Evolutionary conservation across 352 stramenopile species (phyloP), one percentile per base, ranked within the genome.

Genomic region (Phytophthora rubi): DNA sequence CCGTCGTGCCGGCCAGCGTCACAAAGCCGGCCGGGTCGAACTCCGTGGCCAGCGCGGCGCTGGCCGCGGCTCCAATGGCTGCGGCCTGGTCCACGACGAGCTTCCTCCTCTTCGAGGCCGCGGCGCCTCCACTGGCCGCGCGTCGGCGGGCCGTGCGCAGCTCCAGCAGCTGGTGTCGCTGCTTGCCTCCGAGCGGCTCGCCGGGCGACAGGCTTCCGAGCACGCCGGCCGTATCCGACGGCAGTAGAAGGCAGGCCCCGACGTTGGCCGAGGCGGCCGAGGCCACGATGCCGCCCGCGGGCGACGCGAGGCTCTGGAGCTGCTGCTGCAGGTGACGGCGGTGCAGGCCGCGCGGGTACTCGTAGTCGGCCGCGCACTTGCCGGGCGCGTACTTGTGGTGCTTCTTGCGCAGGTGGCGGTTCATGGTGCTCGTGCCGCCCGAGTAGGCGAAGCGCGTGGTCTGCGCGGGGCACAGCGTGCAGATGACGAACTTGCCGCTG

Each of bases 391-490:
- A 94, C 59, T 93, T 94, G 2, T 91, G 83, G 63, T 94, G 87
- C 65, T 94, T 94, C 64, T 91, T 91, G 28, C 87, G 73, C 58
- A 94, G 57, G 39, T 94, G 87, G 28, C 87, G 85, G 70, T 92
- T 94, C 87, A 94, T 94, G 10, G 87, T 94, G 71, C 80, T 91
- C 12, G 87, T 94, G 53, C 87, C 87, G 10, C 87, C 87, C 30
- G 87, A 94, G 65, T 94, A 94, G 28, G 87, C 87, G 68, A 94
- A 94, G 45, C 85, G 81, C 53, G 87, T 93, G 26, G 66, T 77
- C 62, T 89, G 82, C 21, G 79, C 73, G 6, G 87, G 81, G 35
- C 87, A 94, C 18, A 93, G 63, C 48, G 84, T 91, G 68, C 87
- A 94, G 15, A 92, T 77, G 15, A 94, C 85, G 62, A 82, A 94